Base-by-base conservation (phyloP, 257 asterid species). In the Jasminum sambac region DNA sequence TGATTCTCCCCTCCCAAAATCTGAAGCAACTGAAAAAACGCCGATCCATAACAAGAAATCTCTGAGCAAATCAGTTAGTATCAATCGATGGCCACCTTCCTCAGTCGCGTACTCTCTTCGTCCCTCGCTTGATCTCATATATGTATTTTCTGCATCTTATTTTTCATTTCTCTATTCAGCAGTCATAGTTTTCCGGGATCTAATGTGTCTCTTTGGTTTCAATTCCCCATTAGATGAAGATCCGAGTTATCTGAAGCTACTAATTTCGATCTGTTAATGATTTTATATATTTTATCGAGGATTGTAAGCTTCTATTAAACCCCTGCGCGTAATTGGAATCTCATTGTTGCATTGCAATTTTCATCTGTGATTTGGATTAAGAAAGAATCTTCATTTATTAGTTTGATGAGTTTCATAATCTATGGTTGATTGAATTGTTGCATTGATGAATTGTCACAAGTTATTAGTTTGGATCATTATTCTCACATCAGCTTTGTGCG, bases 51-150 rank as follows among this genome's bases (percentile, higher is more conserved):
- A 58, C 48, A 17, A 67, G 48, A 64, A 14, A 23, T 75, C 9
- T 63, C 64, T 57, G 76, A 7, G 17, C 12, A 42, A 66, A 52
- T 63, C 70, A 44, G 16, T 72, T 69, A 21, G 14, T 8, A 55
- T 55, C 25, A 43, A 57, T 63, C 70, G 52, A 85, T 85, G 88
- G 88, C 89, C 39, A 76, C 82, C 42, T 80, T 78, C 68, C 90
- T 80, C 79, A 66, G 83, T 76, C 85, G 79, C 42, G 90, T 85
- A 72, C 66, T 76, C 36, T 30, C 36, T 30, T 30, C 36, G 4
- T 4, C 36, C 66, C 59, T 80, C 59, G 21, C 34, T 50, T 24
- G 21, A 12, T 21, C n/a, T 21, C 7, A 9, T 9, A 19, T 61
- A 57, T 71, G 57, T 16, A 65, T 50, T 60, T 6, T 34, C 16